phyloP scores from a whole-genome alignment of 352 stramenopile species.

The Globisporangium alternatum region DNA sequence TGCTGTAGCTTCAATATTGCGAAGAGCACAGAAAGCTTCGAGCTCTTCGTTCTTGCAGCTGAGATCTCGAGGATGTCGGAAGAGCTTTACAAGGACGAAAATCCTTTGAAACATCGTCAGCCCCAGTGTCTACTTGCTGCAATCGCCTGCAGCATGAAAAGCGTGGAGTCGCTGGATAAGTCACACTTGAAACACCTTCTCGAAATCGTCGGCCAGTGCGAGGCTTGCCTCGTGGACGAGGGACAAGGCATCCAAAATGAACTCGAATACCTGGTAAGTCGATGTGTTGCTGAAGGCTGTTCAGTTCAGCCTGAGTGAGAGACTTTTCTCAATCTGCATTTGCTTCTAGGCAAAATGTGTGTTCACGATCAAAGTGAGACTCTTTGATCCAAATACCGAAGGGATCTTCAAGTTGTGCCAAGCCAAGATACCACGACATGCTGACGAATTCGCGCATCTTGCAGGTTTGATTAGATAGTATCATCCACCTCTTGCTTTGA shows the following conservation, averaged over 20 bases:
- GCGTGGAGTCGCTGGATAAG: slow-evolving; percentile 45
- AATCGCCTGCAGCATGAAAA: slow-evolving; percentile 50
- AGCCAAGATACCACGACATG: slow-evolving; percentile 26
- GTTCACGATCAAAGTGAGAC: slow-evolving; percentile 54
- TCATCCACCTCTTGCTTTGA: not conserved
- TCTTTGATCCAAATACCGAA: slow-evolving; percentile 56
- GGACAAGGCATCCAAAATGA: slow-evolving; percentile 6
- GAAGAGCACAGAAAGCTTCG: slow-evolving; percentile 45
- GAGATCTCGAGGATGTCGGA: slow-evolving; percentile 47
- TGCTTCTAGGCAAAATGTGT: slow-evolving; percentile 37
- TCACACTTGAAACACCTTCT: slow-evolving; percentile 34
- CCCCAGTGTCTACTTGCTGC: slow-evolving; percentile 55
- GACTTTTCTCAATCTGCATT: not conserved
- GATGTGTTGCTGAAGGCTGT: not conserved
- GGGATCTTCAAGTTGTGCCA: slow-evolving; percentile 53
- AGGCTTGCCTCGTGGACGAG: slow-evolving; percentile 19
- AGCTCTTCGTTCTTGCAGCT: slow-evolving; percentile 56
- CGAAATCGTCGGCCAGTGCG: slow-evolving; percentile 38
- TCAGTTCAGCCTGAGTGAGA: not conserved
- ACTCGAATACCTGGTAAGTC: slow-evolving; percentile 20
- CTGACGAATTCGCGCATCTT: slow-evolving; percentile 43
- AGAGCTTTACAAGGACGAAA: slow-evolving; percentile 37
- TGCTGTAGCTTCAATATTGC: slow-evolving; percentile 63
- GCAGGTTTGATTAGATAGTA: slow-evolving; percentile 38
- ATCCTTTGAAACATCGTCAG: slow-evolving; percentile 29